Evolutionary conservation across 1,284 basidiomycete species (phyloP), one percentile per base, ranked within the genome.

Genomic region (Fistulinella staudtii): DNA sequence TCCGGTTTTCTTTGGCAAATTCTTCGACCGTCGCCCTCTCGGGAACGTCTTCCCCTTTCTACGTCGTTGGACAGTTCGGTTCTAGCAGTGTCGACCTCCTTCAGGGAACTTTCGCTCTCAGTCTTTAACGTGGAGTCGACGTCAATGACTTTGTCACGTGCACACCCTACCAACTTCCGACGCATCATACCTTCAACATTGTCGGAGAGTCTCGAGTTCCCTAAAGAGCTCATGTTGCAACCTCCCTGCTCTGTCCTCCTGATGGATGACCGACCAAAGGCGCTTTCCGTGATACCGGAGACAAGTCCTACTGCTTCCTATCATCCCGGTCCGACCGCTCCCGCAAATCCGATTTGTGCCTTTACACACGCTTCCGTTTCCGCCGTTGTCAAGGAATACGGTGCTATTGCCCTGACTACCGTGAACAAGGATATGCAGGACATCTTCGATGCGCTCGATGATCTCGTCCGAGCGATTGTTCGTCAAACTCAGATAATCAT

Each of bases 391-490:
- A 51, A 72, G 35, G 63, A 82, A 50, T 79, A 75, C 46, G 66
- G 68, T 17, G 69, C 70, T 13, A 68, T 71, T 9, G 53, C 77
- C 25, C 53, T 69, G 5, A 67, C 71, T 14, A 64, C 64, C 22
- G 60, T 77, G 18, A 67, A 68, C 9, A 66, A 66, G 40, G 80
- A 85, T 44, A 54, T 82, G 39, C 69, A 74, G 40, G 82, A 84
- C 53, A 67, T 83, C 25, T 56, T 79, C 31, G 74, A 78, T 27
- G 81, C 79, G 3, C 67, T 85, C 20, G 82, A 86, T 52, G 77
- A 74, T 1, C 71, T 87, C 29, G 65, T 72, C 45, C 63, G 65
- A 17, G 73, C 73, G 25, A 75, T 87, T 43, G 56, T 56, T 27
- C 59, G 55, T 30, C 71, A 74, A 52, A 69, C 64, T 5, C 46